Conservation (phyloP, 768 basidiomycete species). For the Amanita brunnescens region DNA sequence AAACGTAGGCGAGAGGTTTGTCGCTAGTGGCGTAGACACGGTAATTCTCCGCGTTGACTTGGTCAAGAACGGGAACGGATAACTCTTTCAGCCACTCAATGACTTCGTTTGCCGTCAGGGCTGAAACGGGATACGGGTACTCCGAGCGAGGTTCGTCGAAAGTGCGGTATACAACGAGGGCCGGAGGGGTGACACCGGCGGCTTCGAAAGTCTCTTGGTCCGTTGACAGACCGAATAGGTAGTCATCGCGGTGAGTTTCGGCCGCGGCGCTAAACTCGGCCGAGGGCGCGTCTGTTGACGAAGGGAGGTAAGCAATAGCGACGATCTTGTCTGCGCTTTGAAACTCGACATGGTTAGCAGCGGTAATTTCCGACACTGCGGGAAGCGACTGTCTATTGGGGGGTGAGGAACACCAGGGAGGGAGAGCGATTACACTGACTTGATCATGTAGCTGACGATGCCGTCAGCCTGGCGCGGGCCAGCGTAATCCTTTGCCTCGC, state of each 20-base stretch:
- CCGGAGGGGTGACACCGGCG: slow-evolving; percentile 70
- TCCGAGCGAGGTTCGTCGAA: slow-evolving; percentile 79
- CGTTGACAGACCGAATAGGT: slow-evolving; percentile 81
- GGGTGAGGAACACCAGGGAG: slow-evolving; percentile 4
- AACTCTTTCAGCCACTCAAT: slow-evolving; percentile 76
- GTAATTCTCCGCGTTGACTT: slow-evolving; percentile 94
- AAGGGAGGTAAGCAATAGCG: slow-evolving; percentile 72
- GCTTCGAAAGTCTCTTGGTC: slow-evolving; percentile 60
- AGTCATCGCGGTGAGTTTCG: slow-evolving; percentile 84
- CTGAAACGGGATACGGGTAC: slow-evolving; percentile 57
- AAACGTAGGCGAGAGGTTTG: slow-evolving; percentile 91
- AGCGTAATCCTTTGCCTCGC: slow-evolving; percentile 67
- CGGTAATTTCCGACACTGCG: slow-evolving; percentile 78
- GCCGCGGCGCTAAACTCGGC: slow-evolving; percentile 74
- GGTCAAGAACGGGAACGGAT: slow-evolving; percentile 80
- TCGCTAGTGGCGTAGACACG: slow-evolving; percentile 68
- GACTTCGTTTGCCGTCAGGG: slow-evolving; percentile 51
- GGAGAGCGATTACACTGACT: slow-evolving; percentile 41
- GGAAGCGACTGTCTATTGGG: slow-evolving; percentile 75
- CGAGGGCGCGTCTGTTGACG: slow-evolving; percentile 61
- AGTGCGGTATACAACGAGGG: slow-evolving; percentile 84
- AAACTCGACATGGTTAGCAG: slow-evolving; percentile 76
- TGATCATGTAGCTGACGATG: slow-evolving; percentile 93
- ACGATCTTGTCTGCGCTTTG: slow-evolving; percentile 85
- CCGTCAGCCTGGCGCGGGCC: slow-evolving; percentile 94